Evolutionary conservation across 2,329 filamentous ascomycete species (phyloP).

Genomic region (Alternaria brassicae): DNA sequence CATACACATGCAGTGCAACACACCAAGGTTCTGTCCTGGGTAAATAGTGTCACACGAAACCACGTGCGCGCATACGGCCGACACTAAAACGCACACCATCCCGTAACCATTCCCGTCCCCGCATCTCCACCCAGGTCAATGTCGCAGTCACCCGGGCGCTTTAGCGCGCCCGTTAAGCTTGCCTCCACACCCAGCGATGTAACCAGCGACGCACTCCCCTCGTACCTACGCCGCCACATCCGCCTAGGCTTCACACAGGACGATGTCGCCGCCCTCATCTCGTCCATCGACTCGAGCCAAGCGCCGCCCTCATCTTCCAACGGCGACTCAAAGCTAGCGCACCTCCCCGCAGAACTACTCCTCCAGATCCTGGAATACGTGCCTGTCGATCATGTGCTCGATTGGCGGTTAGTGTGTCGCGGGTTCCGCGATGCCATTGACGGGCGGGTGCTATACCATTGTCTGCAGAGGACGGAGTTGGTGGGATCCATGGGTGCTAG

Average conservation of each 20-base stretch:
- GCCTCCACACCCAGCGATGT: background rate
- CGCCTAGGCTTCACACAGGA: conserved; percentile 35
- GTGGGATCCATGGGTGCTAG: conserved; percentile 31
- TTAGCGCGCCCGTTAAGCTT: background rate
- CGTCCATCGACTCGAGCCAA: conserved; percentile 42
- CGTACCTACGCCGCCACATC: conserved; percentile 31
- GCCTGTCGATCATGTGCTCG: conserved; percentile 35
- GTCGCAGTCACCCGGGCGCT: conserved; percentile 4
- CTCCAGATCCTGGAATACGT: conserved; percentile 38
- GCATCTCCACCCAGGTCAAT: conserved; percentile 8
- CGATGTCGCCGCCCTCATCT: conserved; percentile 38
- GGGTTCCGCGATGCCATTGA: conserved; percentile 45
- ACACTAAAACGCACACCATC: conserved; percentile 5
- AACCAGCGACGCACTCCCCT: conserved; percentile 19
- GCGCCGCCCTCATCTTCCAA: background rate
- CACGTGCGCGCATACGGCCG: background rate
- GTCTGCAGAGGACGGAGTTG: conserved; percentile 30
- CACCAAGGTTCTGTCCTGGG: no score
- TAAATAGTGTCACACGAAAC: background rate
- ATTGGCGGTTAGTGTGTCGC: conserved; percentile 40
- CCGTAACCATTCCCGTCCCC: conserved; percentile 6
- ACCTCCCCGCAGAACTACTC: conserved; percentile 43
- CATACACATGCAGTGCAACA: background rate
- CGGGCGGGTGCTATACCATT: conserved; percentile 33
- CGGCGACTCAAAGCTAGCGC: conserved; percentile 10